A percentile compares a stretch with the other conserved stretches of the same genome.
phyloP scores from a whole-genome alignment of 2,329 filamentous ascomycete species.

The Fusarium verticillioides region DNA sequence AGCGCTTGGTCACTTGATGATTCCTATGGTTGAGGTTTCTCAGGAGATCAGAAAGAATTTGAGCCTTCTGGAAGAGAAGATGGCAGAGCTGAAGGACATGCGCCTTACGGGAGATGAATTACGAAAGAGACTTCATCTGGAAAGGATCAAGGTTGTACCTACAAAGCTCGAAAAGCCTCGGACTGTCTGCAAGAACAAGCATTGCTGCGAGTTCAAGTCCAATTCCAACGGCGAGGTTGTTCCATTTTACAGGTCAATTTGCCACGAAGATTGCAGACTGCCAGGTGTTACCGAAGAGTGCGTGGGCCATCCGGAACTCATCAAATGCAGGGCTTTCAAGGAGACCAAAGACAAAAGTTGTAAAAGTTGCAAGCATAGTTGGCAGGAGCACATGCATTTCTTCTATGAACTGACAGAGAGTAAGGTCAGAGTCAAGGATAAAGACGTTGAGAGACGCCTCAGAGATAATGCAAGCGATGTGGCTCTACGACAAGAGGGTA shows the following conservation, averaged over 20 bases:
- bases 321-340: slow-evolving; percentile 4
- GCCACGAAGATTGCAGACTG: slow-evolving; percentile 22
- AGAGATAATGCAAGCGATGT: slow-evolving; percentile 2
- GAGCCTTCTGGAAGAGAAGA: not conserved
- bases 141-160: not conserved
- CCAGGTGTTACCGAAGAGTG: slow-evolving; percentile 4
- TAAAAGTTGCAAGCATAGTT: slow-evolving; percentile 1
- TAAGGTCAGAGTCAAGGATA: slow-evolving; percentile 7
- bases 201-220: slow-evolving; percentile 21
- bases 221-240: not conserved
- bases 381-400: slow-evolving; percentile 27
- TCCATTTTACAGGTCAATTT: slow-evolving; percentile 23
- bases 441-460: slow-evolving; percentile 3
- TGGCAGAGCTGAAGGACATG: slow-evolving; percentile 3
- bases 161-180: slow-evolving; percentile 3
- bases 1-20: slow-evolving; percentile 7
- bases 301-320: not conserved
- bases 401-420: slow-evolving; percentile 7
- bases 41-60: slow-evolving; percentile 18
- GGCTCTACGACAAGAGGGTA: not conserved
- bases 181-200: slow-evolving; percentile 21
- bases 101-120: not conserved
- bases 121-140: not conserved
- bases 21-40: slow-evolving; percentile 33
- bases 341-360: not conserved